Conservation (phyloP, 768 basidiomycete genomes). For the Agaricus blazei region DNA sequence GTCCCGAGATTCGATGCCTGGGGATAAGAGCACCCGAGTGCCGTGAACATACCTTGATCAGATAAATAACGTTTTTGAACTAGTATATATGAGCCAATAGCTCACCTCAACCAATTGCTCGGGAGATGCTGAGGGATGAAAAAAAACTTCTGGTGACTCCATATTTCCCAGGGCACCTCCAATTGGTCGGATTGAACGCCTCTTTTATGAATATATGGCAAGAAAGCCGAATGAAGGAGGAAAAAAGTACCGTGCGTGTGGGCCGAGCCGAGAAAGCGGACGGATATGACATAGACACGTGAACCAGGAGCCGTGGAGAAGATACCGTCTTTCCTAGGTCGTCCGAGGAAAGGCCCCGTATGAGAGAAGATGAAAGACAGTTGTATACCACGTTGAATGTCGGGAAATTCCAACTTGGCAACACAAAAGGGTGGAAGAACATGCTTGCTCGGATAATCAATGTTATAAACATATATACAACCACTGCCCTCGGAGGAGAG, state of each 20-base stretch:
- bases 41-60: slow-evolving; percentile 11
- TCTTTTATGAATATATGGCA: neutral
- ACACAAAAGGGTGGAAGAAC: slow-evolving; percentile 7
- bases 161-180: slow-evolving; percentile 10
- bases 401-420: slow-evolving; percentile 10
- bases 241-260: slow-evolving; percentile 6
- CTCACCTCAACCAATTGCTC: slow-evolving; percentile 12
- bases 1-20: neutral
- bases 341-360: slow-evolving; percentile 27
- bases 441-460: slow-evolving; percentile 17
- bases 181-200: neutral
- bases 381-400: slow-evolving; percentile 12
- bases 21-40: slow-evolving; percentile 7
- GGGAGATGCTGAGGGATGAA: neutral
- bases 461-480: slow-evolving; percentile 37
- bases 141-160: slow-evolving; percentile 8
- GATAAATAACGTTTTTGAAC: neutral
- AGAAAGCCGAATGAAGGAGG: slow-evolving; percentile 4
- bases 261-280: neutral
- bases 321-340: slow-evolving; percentile 15
- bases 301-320: slow-evolving; percentile 18
- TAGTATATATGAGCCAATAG: neutral
- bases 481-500: slow-evolving; percentile 29
- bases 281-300: slow-evolving; percentile 7
- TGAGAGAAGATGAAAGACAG: slow-evolving; percentile 22